These are phyloP conservation scores for Blastocystis sp. DNA, from an alignment of 352 stramenopile genomes.

Conservation along the genomic window DNA sequence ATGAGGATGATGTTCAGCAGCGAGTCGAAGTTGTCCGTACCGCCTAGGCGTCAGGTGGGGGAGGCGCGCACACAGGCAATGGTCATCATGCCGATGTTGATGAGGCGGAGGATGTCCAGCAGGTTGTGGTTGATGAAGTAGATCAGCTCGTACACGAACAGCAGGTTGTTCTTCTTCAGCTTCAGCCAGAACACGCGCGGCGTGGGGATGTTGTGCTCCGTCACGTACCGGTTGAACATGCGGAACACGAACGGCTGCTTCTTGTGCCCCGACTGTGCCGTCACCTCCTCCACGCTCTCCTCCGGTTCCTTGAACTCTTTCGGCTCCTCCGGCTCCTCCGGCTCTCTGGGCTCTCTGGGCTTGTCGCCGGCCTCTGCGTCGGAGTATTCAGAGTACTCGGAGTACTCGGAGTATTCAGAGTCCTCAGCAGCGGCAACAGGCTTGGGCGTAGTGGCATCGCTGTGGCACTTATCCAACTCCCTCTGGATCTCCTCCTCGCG, in stretches of 20 bases:
- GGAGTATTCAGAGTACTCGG: neutral
- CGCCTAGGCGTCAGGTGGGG: neutral
- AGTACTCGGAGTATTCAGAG: neutral
- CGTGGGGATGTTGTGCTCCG: constrained; percentile 33
- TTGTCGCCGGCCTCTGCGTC: neutral
- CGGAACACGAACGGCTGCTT: constrained; percentile 37
- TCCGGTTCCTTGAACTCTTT: neutral
- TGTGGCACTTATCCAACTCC: neutral
- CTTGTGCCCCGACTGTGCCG: neutral
- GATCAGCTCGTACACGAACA: constrained; percentile 48
- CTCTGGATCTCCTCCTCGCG: neutral
- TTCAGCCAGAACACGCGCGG: constrained; percentile 47
- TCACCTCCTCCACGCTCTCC: neutral
- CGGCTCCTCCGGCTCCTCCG: neutral
- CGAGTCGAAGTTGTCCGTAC: constrained; percentile 61
- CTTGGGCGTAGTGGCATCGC: neutral
- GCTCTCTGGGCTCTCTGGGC: neutral
- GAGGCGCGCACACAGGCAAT: constrained; percentile 4
- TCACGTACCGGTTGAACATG: constrained; percentile 44
- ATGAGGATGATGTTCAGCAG: constrained; percentile 62
- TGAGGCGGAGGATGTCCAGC: constrained; percentile 45
- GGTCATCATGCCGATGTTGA: constrained; percentile 66
- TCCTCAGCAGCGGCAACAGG: neutral
- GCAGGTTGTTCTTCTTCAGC: constrained; percentile 48
- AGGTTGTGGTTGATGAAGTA: constrained; percentile 40